Base-by-base conservation (phyloP, 2,329 filamentous ascomycete genomes). In the Calonectria crousiana region DNA sequence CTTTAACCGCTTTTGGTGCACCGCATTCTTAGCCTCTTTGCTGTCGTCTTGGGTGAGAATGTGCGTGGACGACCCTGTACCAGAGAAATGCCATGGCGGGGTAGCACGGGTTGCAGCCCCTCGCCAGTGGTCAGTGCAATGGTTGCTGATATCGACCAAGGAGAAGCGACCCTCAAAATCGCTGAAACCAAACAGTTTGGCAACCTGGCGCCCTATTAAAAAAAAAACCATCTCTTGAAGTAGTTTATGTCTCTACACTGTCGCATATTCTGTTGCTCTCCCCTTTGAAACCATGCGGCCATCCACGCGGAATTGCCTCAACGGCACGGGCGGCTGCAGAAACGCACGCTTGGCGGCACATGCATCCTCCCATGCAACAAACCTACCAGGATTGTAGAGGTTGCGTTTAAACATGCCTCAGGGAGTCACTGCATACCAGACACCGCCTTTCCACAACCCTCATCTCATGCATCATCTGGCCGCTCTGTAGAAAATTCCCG, bases 271-370 rank as follows among this genome's bases (percentile, higher is more conserved):
- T 20, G 13, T 34, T 36, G 26, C n/a, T 20, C 41, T 53, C 44
- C 16, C 52, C n/a, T 60, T 51, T 23, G 6, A 60, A 53, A 30
- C 34, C 52, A 41, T 16, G 16, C 64, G 53, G 53, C 53, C 72
- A 58, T 58, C 67, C 71, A 34, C 64, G 58, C 58, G 38, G 23
- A 72, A 72, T 75, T 67, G 38, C 52, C 67, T 73, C 71, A 73
- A 71, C 67, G 74, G 74, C 64, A 56, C 67, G 67, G 56, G 71
- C 71, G 62, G 71, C 71, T 69, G 67, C 44, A 34, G 47, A 53
- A 38, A 34, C 71, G 52, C 49, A 34, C 65, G 53, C 49, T 67
- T 64, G 53, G 28, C 53, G 60, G 18, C 52, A 64, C 70, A 49
- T 67, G 56, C 60, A 66, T 60, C 47, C 52, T 64, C 44, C 64